Evolutionary conservation across 139 green algal species (phyloP).

Genomic region (Mesotaenium endlicherianum): DNA sequence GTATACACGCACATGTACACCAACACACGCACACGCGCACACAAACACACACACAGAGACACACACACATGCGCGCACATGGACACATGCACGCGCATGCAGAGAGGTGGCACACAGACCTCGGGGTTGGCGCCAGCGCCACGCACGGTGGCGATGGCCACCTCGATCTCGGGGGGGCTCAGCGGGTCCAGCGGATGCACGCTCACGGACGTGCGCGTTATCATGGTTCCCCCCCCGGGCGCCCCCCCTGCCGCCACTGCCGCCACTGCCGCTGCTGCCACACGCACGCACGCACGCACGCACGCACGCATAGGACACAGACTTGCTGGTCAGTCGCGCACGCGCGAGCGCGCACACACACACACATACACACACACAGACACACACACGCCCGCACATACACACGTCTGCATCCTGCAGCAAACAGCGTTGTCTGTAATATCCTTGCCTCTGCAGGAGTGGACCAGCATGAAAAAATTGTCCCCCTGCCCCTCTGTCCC

Average conservation of each 20-base stretch:
- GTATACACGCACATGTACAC: too few species aligned
- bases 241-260: neutral
- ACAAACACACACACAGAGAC: too few species aligned
- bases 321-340: neutral
- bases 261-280: neutral
- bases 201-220: neutral
- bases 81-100: too few species aligned
- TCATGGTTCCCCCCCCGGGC: neutral
- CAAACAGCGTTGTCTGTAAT: too few species aligned
- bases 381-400: too few species aligned
- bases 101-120: slow-evolving; percentile 8
- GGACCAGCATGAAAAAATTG: too few species aligned
- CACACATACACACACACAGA: too few species aligned
- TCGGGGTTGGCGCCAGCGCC: slow-evolving; percentile 33
- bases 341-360: neutral
- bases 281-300: neutral
- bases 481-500: too few species aligned
- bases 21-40: too few species aligned
- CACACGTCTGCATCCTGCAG: too few species aligned
- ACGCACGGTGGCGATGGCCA: slow-evolving; percentile 39
- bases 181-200: slow-evolving; percentile 49
- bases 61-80: too few species aligned
- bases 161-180: slow-evolving; percentile 35
- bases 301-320: neutral
- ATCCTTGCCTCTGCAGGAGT: too few species aligned